Evolutionary conservation across 805 yeast genomes (phyloP).

Genomic region (Zygosaccharomyces kombuchaensis): DNA sequence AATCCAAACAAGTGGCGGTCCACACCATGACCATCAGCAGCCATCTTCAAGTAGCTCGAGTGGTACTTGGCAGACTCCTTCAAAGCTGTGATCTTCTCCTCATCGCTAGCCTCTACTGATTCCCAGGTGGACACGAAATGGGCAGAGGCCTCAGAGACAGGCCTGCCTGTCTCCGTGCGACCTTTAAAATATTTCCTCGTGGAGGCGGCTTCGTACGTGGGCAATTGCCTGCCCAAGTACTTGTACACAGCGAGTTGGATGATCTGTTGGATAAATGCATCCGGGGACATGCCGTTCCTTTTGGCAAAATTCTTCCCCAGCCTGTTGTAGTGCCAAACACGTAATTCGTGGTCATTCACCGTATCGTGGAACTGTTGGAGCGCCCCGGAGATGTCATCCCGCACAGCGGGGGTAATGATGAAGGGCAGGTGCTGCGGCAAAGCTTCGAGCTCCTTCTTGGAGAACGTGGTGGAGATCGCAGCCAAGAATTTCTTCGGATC

Average conservation of each 20-base stretch:
- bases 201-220: conserved; percentile 95
- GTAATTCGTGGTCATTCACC: conserved; percentile 60
- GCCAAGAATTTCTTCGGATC: conserved; percentile 33
- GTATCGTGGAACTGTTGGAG: conserved; percentile 50
- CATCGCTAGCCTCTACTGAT: conserved; percentile 41
- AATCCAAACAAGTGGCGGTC: conserved; percentile 93
- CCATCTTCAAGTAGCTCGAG: conserved; percentile 64
- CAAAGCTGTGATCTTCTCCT: conserved; percentile 62
- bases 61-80: conserved; percentile 72
- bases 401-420: conserved; percentile 51
- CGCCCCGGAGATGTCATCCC: conserved; percentile 52
- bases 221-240: conserved; percentile 71
- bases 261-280: conserved; percentile 85
- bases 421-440: conserved; percentile 43
- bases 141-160: conserved; percentile 69
- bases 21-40: conserved; percentile 82
- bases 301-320: conserved; percentile 86
- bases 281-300: conserved; percentile 82
- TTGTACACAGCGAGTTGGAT: conserved; percentile 89
- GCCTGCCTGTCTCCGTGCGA: conserved; percentile 89
- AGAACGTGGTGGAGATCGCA: conserved; percentile 5
- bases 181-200: conserved; percentile 86
- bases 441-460: not conserved
- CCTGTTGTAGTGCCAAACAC: conserved; percentile 75
- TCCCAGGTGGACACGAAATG: conserved; percentile 74